Conservation (phyloP, 805 yeast genomes). For the Sugiyamaella floridensis region DNA sequence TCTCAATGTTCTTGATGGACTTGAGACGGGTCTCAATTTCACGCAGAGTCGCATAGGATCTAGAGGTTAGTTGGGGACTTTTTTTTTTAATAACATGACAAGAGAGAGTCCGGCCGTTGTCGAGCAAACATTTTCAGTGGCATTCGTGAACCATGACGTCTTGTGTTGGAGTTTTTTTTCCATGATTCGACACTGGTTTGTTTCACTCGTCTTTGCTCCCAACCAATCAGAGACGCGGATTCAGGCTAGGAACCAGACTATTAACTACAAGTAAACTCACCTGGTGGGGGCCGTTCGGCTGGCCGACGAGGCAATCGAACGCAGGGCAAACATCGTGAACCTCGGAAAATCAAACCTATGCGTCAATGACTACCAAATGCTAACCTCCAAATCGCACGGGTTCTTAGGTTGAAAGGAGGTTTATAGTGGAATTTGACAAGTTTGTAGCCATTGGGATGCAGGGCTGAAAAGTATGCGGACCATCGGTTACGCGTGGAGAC, state of each 20-base stretch:
- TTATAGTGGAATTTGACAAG: neutral
- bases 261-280: constrained; percentile 15
- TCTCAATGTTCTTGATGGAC: constrained; percentile 97
- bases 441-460: neutral
- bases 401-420: neutral
- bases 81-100: neutral
- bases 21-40: constrained; percentile 97
- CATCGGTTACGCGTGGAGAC: neutral
- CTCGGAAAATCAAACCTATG: neutral
- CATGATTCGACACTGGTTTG: neutral
- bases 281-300: constrained; percentile 21
- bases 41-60: constrained; percentile 97
- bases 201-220: constrained; percentile 1
- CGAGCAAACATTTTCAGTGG: too few species aligned
- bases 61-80: constrained; percentile 22
- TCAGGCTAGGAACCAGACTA: neutral
- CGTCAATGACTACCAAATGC: neutral
- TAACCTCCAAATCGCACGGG: neutral
- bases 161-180: neutral
- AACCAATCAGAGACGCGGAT: constrained; percentile 3
- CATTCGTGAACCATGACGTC: neutral
- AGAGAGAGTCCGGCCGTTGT: neutral
- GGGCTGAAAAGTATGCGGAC: neutral
- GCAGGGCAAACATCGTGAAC: constrained; percentile 23
- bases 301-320: constrained; percentile 24